Evolutionary conservation across 75 land plant species (phyloP), one percentile per base, ranked within the genome.

Genomic region (Sequoiadendron giganteum): DNA sequence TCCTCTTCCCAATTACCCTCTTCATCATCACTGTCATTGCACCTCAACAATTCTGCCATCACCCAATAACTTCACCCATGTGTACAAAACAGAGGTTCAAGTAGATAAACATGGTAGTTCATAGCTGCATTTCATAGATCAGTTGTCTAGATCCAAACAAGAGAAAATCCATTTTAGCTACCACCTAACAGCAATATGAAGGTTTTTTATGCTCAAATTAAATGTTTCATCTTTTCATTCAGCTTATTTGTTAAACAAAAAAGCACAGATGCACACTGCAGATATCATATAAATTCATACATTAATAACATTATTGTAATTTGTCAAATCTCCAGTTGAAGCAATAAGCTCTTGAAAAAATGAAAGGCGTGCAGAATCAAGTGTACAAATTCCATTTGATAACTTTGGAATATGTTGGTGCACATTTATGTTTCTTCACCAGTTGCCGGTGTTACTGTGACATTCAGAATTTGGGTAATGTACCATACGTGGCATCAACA

Each of bases 1-100:
- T 94, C 95, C 58, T 94, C 95, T 48, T 91, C 91, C 93, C 91
- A 89, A 6, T 36, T 84, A 72, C 81, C 90, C 19, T 87, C 88
- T 1, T 82, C 86, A 36, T 88, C 93, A 42, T 55, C 90, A 11
- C 47, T 87, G 43, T 84, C 89, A 30, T 73, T 42, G 45, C 39
- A 36, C 42, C 30, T 42, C 85, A 42, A 25, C 45, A 83, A 21
- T 83, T 83, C 49, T 83, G 85, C 85, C 45, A 83, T 45, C 85
- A 83, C 85, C 28, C 77, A 73, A 73, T 73, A 34, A 25, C 77
- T 73, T 73, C 77, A 73, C 36, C 77, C 77, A 34, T 32, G 38
- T 34, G 38, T 34, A 73, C 38, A 73, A 73, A 73, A 73, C 15
- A 34, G 77, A 34, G 34, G 77, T 73, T 73, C 77, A 32, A 73